Percentiles rank a stretch among this genome's conserved stretches.
phyloP scores from a whole-genome alignment of 768 basidiomycete species.

The Lactifluus volemus region DNA sequence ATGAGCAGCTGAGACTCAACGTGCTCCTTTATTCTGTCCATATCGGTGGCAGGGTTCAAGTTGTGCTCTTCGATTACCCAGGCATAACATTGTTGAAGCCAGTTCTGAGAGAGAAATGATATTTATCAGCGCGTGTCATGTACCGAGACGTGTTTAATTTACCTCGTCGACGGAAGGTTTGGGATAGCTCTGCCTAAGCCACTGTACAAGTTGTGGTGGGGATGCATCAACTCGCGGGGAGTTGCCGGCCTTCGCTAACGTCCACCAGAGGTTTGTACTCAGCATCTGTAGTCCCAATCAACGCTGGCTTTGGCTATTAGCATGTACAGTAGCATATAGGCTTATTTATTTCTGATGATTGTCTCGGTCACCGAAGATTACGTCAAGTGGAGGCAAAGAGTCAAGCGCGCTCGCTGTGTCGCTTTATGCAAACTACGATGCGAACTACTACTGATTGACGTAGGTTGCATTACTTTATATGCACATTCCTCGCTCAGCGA shows the following conservation, averaged over 20 bases:
- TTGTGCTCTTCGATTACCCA: constrained; percentile 48
- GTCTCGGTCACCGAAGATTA: too few relatives aligned
- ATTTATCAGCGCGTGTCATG: neutral
- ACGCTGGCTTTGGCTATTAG: too few relatives aligned
- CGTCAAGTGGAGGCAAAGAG: neutral
- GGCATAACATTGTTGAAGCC: constrained; percentile 64
- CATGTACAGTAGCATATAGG: too few relatives aligned
- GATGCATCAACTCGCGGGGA: constrained; percentile 20
- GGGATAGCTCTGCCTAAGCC: constrained; percentile 48
- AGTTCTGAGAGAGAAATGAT: constrained; percentile 40
- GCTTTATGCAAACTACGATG: too few relatives aligned
- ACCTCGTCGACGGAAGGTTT: constrained; percentile 59
- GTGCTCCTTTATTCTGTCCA: constrained; percentile 43
- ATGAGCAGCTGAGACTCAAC: constrained; percentile 61
- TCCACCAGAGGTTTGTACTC: too few relatives aligned
- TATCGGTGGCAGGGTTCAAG: constrained; percentile 39
- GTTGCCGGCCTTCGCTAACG: too few relatives aligned
- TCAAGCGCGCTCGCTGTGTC: too few relatives aligned
- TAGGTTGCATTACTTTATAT: neutral
- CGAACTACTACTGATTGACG: too few relatives aligned
- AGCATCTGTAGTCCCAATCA: too few relatives aligned
- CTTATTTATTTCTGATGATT: too few relatives aligned
- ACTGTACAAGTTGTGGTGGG: constrained; percentile 35
- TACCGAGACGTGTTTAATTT: constrained; percentile 18
- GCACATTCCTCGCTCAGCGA: neutral